Evolutionary conservation across 2,329 filamentous ascomycete species (phyloP).

Genomic region (Stagonosporopsis vannaccii): DNA sequence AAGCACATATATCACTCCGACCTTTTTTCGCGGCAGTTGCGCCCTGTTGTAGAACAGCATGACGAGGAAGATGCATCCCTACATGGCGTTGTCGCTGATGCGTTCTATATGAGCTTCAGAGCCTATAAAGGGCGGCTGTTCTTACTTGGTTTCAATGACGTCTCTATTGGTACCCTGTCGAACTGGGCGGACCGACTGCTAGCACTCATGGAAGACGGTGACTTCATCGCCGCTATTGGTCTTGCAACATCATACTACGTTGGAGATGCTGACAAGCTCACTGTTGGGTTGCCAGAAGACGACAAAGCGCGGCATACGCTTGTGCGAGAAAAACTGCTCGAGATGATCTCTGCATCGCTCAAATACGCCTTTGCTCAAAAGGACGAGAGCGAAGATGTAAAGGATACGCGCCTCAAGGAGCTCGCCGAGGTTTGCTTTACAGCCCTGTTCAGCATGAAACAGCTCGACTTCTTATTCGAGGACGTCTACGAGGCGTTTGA

Average conservation of each 20-base stretch:
- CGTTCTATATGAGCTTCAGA: slow-evolving; percentile 97
- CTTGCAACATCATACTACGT: slow-evolving; percentile 92
- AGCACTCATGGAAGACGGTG: slow-evolving; percentile 94
- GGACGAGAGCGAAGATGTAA: slow-evolving; percentile 59
- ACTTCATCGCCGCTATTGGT: slow-evolving; percentile 89
- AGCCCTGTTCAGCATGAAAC: slow-evolving; percentile 78
- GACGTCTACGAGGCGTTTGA: slow-evolving; percentile 91
- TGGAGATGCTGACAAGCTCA: slow-evolving; percentile 90
- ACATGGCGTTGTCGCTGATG: slow-evolving; percentile 96
- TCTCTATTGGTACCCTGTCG: slow-evolving; percentile 88
- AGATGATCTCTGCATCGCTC: slow-evolving; percentile 91
- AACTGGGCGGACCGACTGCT: slow-evolving; percentile 97
- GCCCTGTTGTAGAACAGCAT: slow-evolving; percentile 82
- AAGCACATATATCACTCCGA: slow-evolving; percentile 93
- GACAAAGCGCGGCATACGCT: slow-evolving; percentile 75
- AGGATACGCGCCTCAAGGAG: slow-evolving; percentile 70
- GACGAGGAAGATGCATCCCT: slow-evolving; percentile 87
- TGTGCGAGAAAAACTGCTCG: slow-evolving; percentile 86
- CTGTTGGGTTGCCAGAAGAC: slow-evolving; percentile 90
- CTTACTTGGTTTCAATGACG: slow-evolving; percentile 89
- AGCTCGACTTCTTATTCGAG: slow-evolving; percentile 87
- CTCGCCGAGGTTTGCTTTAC: slow-evolving; percentile 84
- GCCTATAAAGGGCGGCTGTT: slow-evolving; percentile 95
- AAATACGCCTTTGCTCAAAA: slow-evolving; percentile 82
- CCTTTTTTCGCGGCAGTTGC: slow-evolving; percentile 86